A percentile compares a stretch with the other conserved stretches of the same genome.
phyloP scores from a whole-genome alignment of 768 basidiomycete genomes.

The Paxillus ammoniavirescens region DNA sequence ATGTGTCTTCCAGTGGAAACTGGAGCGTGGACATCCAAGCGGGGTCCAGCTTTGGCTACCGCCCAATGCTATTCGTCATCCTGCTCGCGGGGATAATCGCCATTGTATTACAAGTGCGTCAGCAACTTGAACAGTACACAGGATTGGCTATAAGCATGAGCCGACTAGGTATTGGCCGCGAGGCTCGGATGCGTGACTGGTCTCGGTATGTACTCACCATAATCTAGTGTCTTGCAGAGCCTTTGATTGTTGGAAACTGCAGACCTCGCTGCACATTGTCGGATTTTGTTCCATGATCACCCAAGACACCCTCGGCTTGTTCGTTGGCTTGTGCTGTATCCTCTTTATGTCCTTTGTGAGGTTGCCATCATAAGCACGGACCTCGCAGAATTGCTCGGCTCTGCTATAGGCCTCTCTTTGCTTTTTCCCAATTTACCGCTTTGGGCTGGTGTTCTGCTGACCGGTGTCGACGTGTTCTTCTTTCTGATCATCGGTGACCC shows the following conservation, averaged over 20 bases:
- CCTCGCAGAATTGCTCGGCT: conserved; percentile 59
- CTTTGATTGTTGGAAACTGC: background rate
- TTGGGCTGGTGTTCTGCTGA: conserved; percentile 48
- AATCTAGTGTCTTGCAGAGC: background rate
- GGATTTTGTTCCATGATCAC: conserved; percentile 45
- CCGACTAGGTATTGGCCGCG: conserved; percentile 36
- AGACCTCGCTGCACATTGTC: conserved; percentile 50
- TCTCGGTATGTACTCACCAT: conserved; percentile 13
- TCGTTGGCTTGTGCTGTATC: conserved; percentile 43
- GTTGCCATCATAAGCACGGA: conserved; percentile 57
- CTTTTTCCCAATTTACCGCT: conserved; percentile 49
- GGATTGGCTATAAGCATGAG: too few relatives aligned
- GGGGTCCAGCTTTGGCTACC: conserved; percentile 44
- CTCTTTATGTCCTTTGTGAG: conserved; percentile 44
- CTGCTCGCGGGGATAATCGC: conserved; percentile 45
- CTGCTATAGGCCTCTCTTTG: conserved; percentile 56
- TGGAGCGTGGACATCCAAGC: conserved; percentile 47
- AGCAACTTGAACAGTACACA: background rate
- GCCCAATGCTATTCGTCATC: conserved; percentile 43
- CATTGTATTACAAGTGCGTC: conserved; percentile 38
- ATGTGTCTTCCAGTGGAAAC: conserved; percentile 29
- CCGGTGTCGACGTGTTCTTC: conserved; percentile 47
- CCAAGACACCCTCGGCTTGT: conserved; percentile 36
- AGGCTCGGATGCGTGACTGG: conserved; percentile 38
- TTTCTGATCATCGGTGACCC: conserved; percentile 43